Evolutionary conservation across 1,284 basidiomycete genomes (phyloP).

Genomic region (Tilletia horrida): DNA sequence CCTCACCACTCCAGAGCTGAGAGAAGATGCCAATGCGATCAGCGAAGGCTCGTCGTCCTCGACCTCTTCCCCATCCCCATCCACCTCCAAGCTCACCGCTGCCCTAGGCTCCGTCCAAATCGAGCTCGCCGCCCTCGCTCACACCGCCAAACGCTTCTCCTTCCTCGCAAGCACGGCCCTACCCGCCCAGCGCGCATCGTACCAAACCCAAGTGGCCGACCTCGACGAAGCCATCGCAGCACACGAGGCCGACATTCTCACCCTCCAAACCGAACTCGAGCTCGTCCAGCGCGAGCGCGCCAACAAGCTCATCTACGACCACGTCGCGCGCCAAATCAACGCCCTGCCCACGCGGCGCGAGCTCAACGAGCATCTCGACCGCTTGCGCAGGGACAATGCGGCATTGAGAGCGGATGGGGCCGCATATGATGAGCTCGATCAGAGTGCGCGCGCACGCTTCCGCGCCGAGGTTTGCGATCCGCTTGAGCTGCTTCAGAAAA

Average conservation of each 20-base stretch:
- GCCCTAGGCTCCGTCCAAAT: conserved; percentile 7
- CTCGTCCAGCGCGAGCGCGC: conserved; percentile 34
- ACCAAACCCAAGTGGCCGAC: background rate
- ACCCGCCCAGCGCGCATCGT: background rate
- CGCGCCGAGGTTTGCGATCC: background rate
- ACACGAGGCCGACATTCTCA: background rate
- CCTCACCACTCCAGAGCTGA: conserved; percentile 10
- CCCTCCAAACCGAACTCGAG: conserved; percentile 20
- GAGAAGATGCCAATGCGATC: too few relatives aligned
- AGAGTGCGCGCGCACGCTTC: background rate
- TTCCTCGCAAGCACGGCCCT: conserved; percentile 11
- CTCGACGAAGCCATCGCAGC: background rate
- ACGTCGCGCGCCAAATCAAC: conserved; percentile 37
- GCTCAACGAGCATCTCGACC: conserved; percentile 26
- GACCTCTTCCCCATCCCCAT: background rate
- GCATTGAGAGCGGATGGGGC: background rate
- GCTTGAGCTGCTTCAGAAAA: background rate
- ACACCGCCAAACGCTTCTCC: conserved; percentile 11
- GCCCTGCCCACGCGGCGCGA: conserved; percentile 34
- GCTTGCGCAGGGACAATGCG: background rate
- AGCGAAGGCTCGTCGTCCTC: background rate
- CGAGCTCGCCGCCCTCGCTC: conserved; percentile 6
- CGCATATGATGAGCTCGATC: conserved; percentile 14
- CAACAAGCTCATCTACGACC: conserved; percentile 46
- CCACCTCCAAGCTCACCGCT: background rate